Evolutionary conservation across 805 yeast genomes (phyloP), one percentile per base, ranked within the genome.

Genomic region (Ogataea allantospora): DNA sequence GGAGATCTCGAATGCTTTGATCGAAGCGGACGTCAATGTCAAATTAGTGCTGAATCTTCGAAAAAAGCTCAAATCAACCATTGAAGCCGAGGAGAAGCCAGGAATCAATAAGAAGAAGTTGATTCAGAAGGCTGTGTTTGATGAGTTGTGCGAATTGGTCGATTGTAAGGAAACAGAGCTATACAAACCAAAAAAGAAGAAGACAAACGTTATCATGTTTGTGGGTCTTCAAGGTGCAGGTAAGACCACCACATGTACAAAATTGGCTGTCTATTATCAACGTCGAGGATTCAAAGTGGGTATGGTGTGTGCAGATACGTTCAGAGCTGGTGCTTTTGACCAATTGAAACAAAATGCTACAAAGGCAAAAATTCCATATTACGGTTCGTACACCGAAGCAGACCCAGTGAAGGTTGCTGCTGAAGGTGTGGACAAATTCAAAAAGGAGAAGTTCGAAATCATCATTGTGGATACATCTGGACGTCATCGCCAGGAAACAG

Each of bases 191-290:
- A 84, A 83, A 67, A 89, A 89, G 69, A 80, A 88, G 53, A 75
- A 76, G 53, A 58, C 78, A 7, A 78, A 83, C 56, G 85, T 91
- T 21, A 83, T 93, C 48, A 93, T 93, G 99, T 85, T 93, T 73
- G 99, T 93, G 42, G 99, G 99, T 58, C 70, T 93, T 43, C 99
- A 93, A 63, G 99, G 99, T 68, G 93, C 98, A 9, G 99, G 99
- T 74, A 93, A 93, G 62, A 93, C 99, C 21, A 93, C 99, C 0
- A 81, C 96, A 2, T 89, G 97, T 78, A 93, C 99, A 2, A 93
- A 93, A 54, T 70, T 91, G 53, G 99, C 99, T 0, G 95, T 88
- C 2, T 89, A 86, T 60, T 93, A 93, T 60, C 91, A 88, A 56
- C 78, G 89, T 57, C 73, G 97, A 56, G 97, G 97, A 2, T 88